Conservation (phyloP, 805 yeast species). For the Starmerella bombicola region DNA sequence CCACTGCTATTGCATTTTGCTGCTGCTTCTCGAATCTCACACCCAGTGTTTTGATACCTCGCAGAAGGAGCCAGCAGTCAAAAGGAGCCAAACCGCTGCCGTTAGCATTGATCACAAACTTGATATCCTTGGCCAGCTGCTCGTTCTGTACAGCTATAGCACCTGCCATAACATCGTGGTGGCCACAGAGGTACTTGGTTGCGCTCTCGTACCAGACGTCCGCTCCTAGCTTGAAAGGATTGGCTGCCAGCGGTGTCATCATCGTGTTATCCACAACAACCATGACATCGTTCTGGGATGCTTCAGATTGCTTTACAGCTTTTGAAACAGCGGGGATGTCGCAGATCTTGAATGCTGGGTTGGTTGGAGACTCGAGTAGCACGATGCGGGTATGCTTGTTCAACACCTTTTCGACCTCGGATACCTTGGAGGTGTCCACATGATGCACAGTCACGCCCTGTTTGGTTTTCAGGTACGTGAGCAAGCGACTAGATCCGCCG, state of each 20-base stretch:
- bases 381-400: constrained; percentile 55
- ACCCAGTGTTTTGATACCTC: constrained; percentile 82
- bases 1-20: constrained; percentile 60
- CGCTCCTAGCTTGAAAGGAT: constrained; percentile 74
- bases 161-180: constrained; percentile 96
- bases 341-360: constrained; percentile 79
- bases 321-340: constrained; percentile 59
- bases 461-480: constrained; percentile 54
- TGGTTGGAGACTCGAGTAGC: constrained; percentile 83
- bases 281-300: constrained; percentile 37
- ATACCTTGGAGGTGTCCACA: constrained; percentile 67
- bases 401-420: constrained; percentile 45
- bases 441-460: constrained; percentile 58
- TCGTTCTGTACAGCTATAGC: constrained; percentile 58
- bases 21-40: constrained; percentile 83
- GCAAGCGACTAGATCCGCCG: constrained; percentile 84
- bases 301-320: constrained; percentile 54
- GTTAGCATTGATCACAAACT: constrained; percentile 71
- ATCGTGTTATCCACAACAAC: constrained; percentile 90
- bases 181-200: constrained; percentile 85
- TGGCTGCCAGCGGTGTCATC: constrained; percentile 80
- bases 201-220: constrained; percentile 92
- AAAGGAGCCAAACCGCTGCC: constrained; percentile 90
- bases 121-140: constrained; percentile 54
- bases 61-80: constrained; percentile 76